Percentiles rank a stretch among this genome's conserved stretches.
Conservation (phyloP, 192 early-diverging fungal genomes). For the Coemansia reversa region DNA sequence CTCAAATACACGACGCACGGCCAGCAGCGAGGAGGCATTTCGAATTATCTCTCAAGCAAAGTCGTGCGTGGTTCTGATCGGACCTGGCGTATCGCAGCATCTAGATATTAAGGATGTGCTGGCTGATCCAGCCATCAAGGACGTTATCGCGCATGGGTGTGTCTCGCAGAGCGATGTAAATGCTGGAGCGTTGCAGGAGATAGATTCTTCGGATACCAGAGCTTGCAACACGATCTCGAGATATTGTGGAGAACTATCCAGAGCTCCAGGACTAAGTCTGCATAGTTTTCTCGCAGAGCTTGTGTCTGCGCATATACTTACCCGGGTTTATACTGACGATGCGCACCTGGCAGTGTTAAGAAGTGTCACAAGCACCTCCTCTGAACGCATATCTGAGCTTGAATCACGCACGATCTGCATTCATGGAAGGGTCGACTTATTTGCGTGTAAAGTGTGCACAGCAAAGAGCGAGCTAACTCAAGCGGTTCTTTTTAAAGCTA, state of each 20-base stretch:
- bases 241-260: conserved; percentile 22
- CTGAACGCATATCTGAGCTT: conserved; percentile 11
- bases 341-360: conserved; percentile 17
- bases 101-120: conserved; percentile 10
- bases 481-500: conserved; percentile 37
- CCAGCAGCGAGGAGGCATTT: conserved; percentile 1
- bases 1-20: not conserved
- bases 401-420: conserved; percentile 26
- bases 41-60: conserved; percentile 9
- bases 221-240: conserved; percentile 29
- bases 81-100: conserved; percentile 5
- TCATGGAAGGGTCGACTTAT: conserved; percentile 19
- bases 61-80: conserved; percentile 37
- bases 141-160: not conserved
- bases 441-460: conserved; percentile 34
- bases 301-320: conserved; percentile 8
- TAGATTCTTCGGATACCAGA: too few relatives aligned
- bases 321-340: conserved; percentile 32
- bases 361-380: not conserved
- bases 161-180: not conserved
- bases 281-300: conserved; percentile 14
- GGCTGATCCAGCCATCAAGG: conserved; percentile 8
- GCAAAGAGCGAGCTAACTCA: conserved; percentile 34
- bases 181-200: not conserved
- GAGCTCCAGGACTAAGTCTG: conserved; percentile 8